These are phyloP conservation scores for Colletotrichum cereale DNA, from an alignment of 2,329 filamentous ascomycete species.

Conservation along the genomic window DNA sequence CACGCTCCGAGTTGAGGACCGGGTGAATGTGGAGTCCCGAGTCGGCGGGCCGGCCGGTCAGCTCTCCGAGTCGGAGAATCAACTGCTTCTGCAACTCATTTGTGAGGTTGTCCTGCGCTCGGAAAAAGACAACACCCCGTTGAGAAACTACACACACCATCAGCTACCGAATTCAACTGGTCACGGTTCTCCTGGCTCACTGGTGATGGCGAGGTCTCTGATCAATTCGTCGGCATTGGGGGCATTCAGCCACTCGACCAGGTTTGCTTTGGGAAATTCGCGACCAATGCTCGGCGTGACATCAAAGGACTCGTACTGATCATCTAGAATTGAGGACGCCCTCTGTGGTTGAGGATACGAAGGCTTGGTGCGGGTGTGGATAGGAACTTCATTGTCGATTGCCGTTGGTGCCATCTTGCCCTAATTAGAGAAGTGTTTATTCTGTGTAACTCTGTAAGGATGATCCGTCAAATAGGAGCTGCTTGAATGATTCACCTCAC, in stretches of 20 bases:
- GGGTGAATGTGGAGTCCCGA: constrained; percentile 73
- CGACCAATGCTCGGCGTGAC: constrained; percentile 67
- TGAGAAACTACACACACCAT: constrained; percentile 62
- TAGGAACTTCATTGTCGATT: constrained; percentile 34
- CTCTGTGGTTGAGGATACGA: constrained; percentile 45
- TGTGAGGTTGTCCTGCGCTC: constrained; percentile 67
- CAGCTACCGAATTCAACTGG: background rate
- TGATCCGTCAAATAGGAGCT: background rate
- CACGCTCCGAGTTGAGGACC: constrained; percentile 65
- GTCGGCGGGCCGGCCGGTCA: constrained; percentile 68
- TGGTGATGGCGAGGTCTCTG: constrained; percentile 71
- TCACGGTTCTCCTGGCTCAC: constrained; percentile 50
- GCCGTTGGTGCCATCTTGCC: constrained; percentile 38
- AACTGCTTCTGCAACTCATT: constrained; percentile 72
- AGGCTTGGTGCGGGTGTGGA: constrained; percentile 29
- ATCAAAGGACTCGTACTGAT: constrained; percentile 60
- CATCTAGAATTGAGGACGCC: constrained; percentile 55
- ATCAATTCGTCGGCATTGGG: constrained; percentile 67
- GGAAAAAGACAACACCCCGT: constrained; percentile 75
- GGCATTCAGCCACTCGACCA: constrained; percentile 67
- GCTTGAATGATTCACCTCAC: rapidly evolving
- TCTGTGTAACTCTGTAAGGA: background rate
- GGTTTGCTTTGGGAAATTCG: constrained; percentile 63
- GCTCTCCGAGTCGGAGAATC: constrained; percentile 68
- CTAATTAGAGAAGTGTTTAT: background rate